phyloP scores from a whole-genome alignment of 176 grass and related monocot genomes.

The Musa itinerans region DNA sequence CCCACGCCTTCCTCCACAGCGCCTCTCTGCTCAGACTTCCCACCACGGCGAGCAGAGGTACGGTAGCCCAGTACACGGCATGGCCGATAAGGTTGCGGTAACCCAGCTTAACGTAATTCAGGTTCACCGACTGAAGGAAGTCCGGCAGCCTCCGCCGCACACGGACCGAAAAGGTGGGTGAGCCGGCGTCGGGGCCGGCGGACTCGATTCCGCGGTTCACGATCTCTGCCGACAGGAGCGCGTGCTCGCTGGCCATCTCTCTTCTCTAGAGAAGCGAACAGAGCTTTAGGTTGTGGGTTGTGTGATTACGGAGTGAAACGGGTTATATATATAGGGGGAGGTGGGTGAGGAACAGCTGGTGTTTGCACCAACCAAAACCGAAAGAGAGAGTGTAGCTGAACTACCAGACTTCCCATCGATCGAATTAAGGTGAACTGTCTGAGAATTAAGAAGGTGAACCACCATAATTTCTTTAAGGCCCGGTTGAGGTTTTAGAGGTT shows the following conservation, averaged over 20 bases:
- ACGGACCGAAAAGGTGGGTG: slow-evolving; percentile 82
- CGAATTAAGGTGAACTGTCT: no score
- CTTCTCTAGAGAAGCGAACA: neutral
- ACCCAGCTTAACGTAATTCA: slow-evolving; percentile 85
- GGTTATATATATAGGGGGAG: slow-evolving; percentile 13
- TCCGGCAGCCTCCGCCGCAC: slow-evolving; percentile 87
- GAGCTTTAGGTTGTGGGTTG: neutral
- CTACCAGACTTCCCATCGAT: slow-evolving; percentile 13
- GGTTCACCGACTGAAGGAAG: slow-evolving; percentile 95
- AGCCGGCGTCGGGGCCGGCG: slow-evolving; percentile 85
- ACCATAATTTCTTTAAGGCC: no score
- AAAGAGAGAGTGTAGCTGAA: neutral
- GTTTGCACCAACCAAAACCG: slow-evolving; percentile 23
- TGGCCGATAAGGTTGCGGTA: slow-evolving; percentile 98
- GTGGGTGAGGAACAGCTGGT: slow-evolving; percentile 44
- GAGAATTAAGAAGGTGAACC: no score
- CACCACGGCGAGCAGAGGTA: slow-evolving; percentile 81
- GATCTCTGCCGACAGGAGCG: slow-evolving; percentile 85
- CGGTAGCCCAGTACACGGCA: slow-evolving; percentile 81
- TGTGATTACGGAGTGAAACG: neutral
- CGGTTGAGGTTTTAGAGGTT: no score
- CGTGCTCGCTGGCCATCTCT: slow-evolving; percentile 62
- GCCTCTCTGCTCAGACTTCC: slow-evolving; percentile 87
- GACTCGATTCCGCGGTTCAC: slow-evolving; percentile 85
- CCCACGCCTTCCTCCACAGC: slow-evolving; percentile 78